A percentile compares a stretch with the other conserved stretches of the same genome.
phyloP scores from a whole-genome alignment of 148 eudicot genomes.

The Rhododendron ovatum region DNA sequence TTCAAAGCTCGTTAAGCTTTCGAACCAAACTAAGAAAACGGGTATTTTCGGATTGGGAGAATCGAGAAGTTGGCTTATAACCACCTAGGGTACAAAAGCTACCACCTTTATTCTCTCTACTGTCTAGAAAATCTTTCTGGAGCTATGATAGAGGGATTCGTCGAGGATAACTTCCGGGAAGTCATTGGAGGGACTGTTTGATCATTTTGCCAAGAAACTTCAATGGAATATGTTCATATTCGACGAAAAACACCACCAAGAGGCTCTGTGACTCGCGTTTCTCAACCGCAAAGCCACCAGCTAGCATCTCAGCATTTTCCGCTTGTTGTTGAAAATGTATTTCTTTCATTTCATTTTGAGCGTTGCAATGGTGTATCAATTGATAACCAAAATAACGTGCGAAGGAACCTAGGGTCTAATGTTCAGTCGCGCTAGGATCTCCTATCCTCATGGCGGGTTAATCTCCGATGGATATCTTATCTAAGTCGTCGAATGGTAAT shows the following conservation, averaged over 20 bases:
- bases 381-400: too few species aligned
- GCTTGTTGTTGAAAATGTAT: neutral
- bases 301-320: neutral
- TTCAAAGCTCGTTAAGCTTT: too few species aligned
- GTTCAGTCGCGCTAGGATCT: too few species aligned
- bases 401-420: too few species aligned
- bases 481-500: neutral
- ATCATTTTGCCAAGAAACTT: neutral
- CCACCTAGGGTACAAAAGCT: too few species aligned
- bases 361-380: too few species aligned
- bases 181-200: neutral
- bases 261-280: neutral
- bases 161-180: neutral
- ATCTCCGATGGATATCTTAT: neutral
- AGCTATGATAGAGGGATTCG: neutral
- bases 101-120: neutral
- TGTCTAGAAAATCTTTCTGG: neutral
- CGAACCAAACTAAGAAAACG: too few species aligned
- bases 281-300: neutral
- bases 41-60: neutral
- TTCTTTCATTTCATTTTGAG: neutral
- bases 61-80: neutral
- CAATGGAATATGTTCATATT: neutral
- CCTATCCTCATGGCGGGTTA: too few species aligned
- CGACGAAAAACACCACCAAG: neutral